Evolutionary conservation across 208 protist genomes (phyloP), one percentile per base, ranked within the genome.

Genomic region (Trypanosoma cruzi): DNA sequence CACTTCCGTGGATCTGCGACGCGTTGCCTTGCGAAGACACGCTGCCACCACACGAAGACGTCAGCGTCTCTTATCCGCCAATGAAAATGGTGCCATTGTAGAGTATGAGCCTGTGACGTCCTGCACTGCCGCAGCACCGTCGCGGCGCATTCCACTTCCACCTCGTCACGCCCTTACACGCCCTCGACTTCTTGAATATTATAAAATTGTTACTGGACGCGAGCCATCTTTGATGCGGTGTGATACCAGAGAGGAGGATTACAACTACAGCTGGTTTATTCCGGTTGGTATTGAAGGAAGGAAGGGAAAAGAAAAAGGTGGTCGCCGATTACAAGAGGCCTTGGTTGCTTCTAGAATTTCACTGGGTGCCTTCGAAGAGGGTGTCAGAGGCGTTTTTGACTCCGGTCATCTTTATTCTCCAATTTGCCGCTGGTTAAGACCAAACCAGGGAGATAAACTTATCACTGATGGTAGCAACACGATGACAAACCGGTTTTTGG

Each of bases 221-320:
- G 40, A 61, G 28, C 64, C 64, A 3, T 4, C 31, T 13, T 55
- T 60, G 29, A 29, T 68, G 11, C 52, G 34, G 2, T 18, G 44
- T 26, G 24, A 40, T n/a, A 10, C 54, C 4, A 53, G 4, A 11
- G 22, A 64, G 22, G 61, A 68, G 20, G 69, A 36, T n/a, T 75
- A 75, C 42, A 60, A 56, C 46, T 75, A 68, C 44, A 68, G 40
- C 42, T 75, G 62, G 69, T 75, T 75, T 37, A 63, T 26, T 44
- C 66, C 66, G 0, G 52, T 29, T 42, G 32, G 10, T n/a, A 62
- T 28, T 28, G 40, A 70, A 22, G 49, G 31, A 28, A 62, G 26
- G 49, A 26, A 1, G 4, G 31, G 31, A 55, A 36, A 7, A 18
- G 3, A 42, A 53, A 73, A 66, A 36, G 18, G 24, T n/a, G 42